These are phyloP conservation scores for Saprolegnia diclina DNA, from an alignment of 352 stramenopile genomes.

Conservation along the genomic window DNA sequence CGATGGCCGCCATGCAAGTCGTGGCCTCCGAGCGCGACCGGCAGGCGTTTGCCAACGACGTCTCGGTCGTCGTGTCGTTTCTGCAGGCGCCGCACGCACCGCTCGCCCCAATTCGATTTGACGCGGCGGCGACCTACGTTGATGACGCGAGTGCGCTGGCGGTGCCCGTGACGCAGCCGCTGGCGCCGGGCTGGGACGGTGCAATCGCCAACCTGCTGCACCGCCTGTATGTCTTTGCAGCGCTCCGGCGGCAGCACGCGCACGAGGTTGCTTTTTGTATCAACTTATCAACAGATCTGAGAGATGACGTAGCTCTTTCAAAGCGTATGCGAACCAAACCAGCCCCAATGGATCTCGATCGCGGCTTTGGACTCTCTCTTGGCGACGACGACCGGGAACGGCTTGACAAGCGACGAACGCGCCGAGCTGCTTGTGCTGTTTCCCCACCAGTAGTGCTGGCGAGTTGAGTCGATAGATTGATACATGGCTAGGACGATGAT, in stretches of 20 bases:
- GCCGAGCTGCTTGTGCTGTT: conserved; percentile 2
- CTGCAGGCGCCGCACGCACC: not conserved
- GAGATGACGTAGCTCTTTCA: conserved; percentile 14
- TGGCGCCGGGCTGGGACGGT: conserved; percentile 16
- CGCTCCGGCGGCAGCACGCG: not conserved
- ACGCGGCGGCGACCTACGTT: not conserved
- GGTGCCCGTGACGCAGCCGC: conserved; percentile 14
- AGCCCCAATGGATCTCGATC: not conserved
- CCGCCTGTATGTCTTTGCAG: conserved; percentile 20
- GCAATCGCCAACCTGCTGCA: conserved; percentile 12
- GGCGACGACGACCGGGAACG: not conserved
- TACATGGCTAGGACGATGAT: conserved; percentile 8
- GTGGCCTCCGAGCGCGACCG: not conserved
- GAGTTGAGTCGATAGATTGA: too few relatives aligned
- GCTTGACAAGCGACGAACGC: not conserved
- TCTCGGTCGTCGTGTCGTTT: conserved; percentile 12
- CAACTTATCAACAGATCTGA: not conserved
- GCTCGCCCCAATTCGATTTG: not conserved
- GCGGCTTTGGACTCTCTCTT: conserved; percentile 3
- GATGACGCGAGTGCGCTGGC: not conserved
- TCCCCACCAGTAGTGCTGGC: conserved; percentile 11
- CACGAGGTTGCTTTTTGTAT: not conserved
- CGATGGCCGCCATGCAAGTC: not conserved
- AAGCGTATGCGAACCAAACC: not conserved
- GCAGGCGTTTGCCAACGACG: conserved; percentile 22